These are phyloP conservation scores for Boeremia lycopersici DNA, from an alignment of 2,329 filamentous ascomycete species.

Conservation along the genomic window DNA sequence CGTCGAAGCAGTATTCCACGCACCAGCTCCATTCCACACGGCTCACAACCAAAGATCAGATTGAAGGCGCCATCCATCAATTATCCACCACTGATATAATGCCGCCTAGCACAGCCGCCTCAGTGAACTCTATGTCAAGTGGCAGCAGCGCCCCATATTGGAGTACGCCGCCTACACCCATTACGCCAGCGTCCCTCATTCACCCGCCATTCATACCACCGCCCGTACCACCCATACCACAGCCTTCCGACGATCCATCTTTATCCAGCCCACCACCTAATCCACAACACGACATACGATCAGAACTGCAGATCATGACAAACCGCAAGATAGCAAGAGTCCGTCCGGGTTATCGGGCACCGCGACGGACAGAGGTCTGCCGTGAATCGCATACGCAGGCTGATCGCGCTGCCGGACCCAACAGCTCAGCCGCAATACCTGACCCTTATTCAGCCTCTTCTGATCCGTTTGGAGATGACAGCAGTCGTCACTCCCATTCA, in stretches of 20 bases:
- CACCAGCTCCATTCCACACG: neutral
- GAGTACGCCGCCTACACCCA: neutral
- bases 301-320: neutral
- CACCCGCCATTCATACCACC: too few relatives aligned
- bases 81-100: neutral
- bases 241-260: neutral
- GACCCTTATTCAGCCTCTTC: neutral
- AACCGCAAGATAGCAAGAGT: conserved; percentile 5
- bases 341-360: neutral
- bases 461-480: too few relatives aligned
- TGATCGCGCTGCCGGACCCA: neutral
- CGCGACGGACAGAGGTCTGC: neutral
- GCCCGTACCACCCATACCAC: neutral
- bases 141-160: neutral
- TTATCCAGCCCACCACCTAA: neutral
- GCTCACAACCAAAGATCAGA: neutral
- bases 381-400: neutral
- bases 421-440: neutral
- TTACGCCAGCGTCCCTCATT: neutral
- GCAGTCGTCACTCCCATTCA: neutral
- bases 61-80: neutral
- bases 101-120: neutral
- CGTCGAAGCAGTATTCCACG: neutral
- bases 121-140: neutral
- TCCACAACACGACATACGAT: neutral